Base-by-base conservation (phyloP, 768 basidiomycete species). In the Calocybe cyanea region DNA sequence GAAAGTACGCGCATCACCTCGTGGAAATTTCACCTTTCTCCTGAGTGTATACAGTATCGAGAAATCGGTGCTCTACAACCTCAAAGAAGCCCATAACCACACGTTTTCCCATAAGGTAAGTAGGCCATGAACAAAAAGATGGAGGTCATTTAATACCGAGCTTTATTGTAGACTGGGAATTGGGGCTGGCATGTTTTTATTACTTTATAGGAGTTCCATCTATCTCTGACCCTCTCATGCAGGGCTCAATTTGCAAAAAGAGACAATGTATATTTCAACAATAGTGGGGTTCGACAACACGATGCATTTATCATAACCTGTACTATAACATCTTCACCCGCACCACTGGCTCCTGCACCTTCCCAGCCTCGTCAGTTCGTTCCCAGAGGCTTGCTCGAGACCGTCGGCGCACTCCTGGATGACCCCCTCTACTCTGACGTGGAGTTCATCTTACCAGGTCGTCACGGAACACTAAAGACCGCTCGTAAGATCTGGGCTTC, bases 371-470 rank as follows among this genome's bases (percentile, higher is more conserved):
- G 69, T 25, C 74, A 80, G 44, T 63, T 70, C 19, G 85, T 91
- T 7, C 87, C 90, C 0, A 82, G 75, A 55, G 71, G 71, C 43
- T 73, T 87, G 13, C 58, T 92, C 32, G 78, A 83, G 52, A 80
- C 81, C 11, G 71, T 92, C n/a, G 91, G 90, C 4, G 65, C 72
- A 24, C 65, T 92, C 19, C 68, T 92, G 8, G 83, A 92, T 54
- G 86, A 92, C 55, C 85, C 85, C n/a, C 59, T 76, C 10, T 92
- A 92, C 55, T 90, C 90, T 5, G 90, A 93, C 55, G 79, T 92
- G 14, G 82, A 85, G 59, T 92, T 93, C 52, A 67, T 91, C 15
- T 66, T 92, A 23, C 85, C 86, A 0, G 56, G 61, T 39, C 62
- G 65, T 36, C 57, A 60, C 2, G 65, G 68, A 34, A 66, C 66